Conservation (phyloP, 495 filamentous ascomycete genomes). For the Extremus antarcticus region DNA sequence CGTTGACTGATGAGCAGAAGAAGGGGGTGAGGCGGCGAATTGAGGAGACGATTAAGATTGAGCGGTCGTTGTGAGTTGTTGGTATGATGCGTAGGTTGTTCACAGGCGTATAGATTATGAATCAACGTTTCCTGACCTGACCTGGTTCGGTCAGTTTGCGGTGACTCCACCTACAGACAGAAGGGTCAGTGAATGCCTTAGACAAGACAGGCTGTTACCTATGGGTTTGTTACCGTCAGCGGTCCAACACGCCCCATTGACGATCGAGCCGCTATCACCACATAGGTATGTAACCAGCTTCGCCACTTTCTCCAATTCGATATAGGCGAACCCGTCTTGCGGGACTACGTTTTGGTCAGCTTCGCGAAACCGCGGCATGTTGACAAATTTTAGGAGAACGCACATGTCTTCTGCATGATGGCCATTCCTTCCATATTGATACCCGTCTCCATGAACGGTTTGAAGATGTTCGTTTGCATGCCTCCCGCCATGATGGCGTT, state of each 20-base stretch:
- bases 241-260: conserved; percentile 18
- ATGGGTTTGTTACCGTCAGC: too few species aligned
- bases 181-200: too few species aligned
- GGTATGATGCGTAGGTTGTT: too few species aligned
- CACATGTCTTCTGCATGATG: conserved; percentile 5
- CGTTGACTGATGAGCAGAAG: conserved; percentile 39
- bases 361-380: not conserved
- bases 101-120: too few species aligned
- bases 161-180: too few species aligned
- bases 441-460: conserved; percentile 34
- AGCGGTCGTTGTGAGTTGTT: conserved; percentile 23
- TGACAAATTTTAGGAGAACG: not conserved
- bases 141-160: too few species aligned
- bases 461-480: conserved; percentile 47
- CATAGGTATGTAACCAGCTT: conserved; percentile 14
- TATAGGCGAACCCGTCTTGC: not conserved
- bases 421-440: conserved; percentile 35
- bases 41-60: conserved; percentile 39
- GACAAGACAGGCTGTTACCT: too few species aligned
- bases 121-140: too few species aligned
- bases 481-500: conserved; percentile 42
- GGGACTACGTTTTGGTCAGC: not conserved
- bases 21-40: conserved; percentile 38
- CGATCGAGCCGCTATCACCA: conserved; percentile 6
- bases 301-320: conserved; percentile 20